Percentiles rank a stretch among this genome's conserved stretches.
phyloP scores from a whole-genome alignment of 2,329 filamentous ascomycete genomes.

The Arthroderma uncinatum region DNA sequence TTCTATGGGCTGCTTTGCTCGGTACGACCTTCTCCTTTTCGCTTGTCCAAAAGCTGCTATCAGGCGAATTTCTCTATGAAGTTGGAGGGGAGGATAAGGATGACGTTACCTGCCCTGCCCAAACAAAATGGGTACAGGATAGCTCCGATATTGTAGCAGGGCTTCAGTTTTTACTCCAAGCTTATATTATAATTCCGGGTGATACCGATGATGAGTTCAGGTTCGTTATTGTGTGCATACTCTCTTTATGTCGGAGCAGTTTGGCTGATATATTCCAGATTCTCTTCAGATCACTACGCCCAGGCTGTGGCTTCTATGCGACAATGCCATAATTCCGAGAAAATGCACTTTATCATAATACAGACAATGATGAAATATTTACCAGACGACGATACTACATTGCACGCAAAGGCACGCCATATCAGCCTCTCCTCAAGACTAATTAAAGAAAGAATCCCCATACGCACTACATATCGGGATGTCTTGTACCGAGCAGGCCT shows the following conservation, averaged over 20 bases:
- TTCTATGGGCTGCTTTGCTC: conserved; percentile 77
- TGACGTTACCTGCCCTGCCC: conserved; percentile 29
- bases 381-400: conserved; percentile 47
- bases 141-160: conserved; percentile 58
- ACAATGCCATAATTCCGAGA: conserved; percentile 53
- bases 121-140: conserved; percentile 44
- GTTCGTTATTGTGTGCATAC: conserved; percentile 25
- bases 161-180: conserved; percentile 68
- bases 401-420: conserved; percentile 68
- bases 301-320: conserved; percentile 60
- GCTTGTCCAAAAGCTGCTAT: conserved; percentile 64
- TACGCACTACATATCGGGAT: conserved; percentile 58
- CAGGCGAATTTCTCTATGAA: conserved; percentile 57
- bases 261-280: conserved; percentile 37
- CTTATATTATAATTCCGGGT: conserved; percentile 69
- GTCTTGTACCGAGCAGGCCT: conserved; percentile 70
- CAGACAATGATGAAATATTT: conserved; percentile 67
- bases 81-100: conserved; percentile 35
- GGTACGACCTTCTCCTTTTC: conserved; percentile 76
- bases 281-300: conserved; percentile 78
- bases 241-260: not conserved
- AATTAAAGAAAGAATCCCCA: conserved; percentile 54
- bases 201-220: conserved; percentile 76
- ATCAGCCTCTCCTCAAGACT: conserved; percentile 66
- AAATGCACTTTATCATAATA: conserved; percentile 87